phyloP scores from a whole-genome alignment of 2,329 filamentous ascomycete genomes.

The Colletotrichum tropicale region DNA sequence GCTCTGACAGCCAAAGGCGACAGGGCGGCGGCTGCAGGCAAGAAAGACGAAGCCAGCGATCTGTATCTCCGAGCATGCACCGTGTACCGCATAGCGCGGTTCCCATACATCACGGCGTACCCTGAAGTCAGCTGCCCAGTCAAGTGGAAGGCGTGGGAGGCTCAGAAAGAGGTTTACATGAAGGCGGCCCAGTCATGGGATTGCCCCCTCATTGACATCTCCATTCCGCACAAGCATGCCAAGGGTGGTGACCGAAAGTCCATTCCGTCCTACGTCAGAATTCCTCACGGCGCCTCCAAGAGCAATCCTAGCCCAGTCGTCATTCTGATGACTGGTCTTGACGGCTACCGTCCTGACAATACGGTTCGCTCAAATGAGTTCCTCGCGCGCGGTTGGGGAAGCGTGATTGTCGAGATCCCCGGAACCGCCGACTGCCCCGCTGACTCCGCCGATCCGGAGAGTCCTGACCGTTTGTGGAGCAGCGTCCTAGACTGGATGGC shows the following conservation, averaged over 20 bases:
- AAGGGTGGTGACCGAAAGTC: slow-evolving; percentile 52
- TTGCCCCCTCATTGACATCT: slow-evolving; percentile 64
- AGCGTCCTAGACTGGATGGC: slow-evolving; percentile 66
- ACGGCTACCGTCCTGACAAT: slow-evolving; percentile 69
- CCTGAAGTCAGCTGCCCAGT: slow-evolving; percentile 41
- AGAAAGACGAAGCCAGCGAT: slow-evolving; percentile 59
- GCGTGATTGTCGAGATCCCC: slow-evolving; percentile 61
- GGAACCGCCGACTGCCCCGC: slow-evolving; percentile 66
- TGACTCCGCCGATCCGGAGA: slow-evolving; percentile 62
- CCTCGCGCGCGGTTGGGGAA: slow-evolving; percentile 65
- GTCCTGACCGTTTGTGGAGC: slow-evolving; percentile 66
- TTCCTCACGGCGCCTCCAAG: slow-evolving; percentile 44
- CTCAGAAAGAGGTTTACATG: slow-evolving; percentile 68
- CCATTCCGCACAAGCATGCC: slow-evolving; percentile 62
- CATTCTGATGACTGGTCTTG: slow-evolving; percentile 64
- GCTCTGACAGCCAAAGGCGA: slow-evolving; percentile 58
- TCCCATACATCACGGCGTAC: slow-evolving; percentile 59
- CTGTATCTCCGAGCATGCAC: slow-evolving; percentile 74
- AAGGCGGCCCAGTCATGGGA: slow-evolving; percentile 60
- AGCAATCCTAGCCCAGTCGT: slow-evolving; percentile 46
- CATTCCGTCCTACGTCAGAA: slow-evolving; percentile 70
- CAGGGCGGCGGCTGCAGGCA: slow-evolving; percentile 49
- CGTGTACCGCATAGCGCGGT: slow-evolving; percentile 75
- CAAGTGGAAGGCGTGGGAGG: slow-evolving; percentile 68
- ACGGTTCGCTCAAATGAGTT: slow-evolving; percentile 66